Evolutionary conservation across 1,284 basidiomycete species (phyloP).

Genomic region (Xanthoconium separans): DNA sequence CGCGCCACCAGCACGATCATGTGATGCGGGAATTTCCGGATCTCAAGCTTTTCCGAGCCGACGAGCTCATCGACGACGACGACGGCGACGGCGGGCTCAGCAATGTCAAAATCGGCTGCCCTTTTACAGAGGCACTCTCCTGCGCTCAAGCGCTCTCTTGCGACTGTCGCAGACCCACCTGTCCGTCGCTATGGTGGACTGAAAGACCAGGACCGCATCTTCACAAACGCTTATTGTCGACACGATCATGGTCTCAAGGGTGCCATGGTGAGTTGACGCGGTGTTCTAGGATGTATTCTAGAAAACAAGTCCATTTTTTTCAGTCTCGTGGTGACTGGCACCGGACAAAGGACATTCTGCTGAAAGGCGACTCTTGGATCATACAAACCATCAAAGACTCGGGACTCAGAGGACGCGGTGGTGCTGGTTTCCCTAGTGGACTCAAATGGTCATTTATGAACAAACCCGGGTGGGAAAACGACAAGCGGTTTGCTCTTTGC

Average conservation of each 20-base stretch:
- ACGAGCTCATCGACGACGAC: conserved; percentile 2
- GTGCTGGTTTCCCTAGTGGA: conserved; percentile 96
- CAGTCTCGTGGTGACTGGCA: conserved; percentile 97
- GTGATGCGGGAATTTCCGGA: conserved; percentile 22
- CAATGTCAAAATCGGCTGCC: conserved; percentile 30
- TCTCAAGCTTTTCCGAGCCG: not conserved
- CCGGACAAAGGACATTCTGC: conserved; percentile 91
- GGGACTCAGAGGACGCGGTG: conserved; percentile 93
- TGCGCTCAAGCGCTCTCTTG: conserved; percentile 50
- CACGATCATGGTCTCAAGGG: conserved; percentile 91
- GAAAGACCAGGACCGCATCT: conserved; percentile 93
- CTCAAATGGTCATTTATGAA: conserved; percentile 99
- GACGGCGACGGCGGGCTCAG: conserved; percentile 13
- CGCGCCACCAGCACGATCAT: conserved; percentile 17
- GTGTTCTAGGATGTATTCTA: not conserved
- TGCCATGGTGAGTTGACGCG: conserved; percentile 57
- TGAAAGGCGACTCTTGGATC: conserved; percentile 97
- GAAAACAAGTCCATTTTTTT: not conserved
- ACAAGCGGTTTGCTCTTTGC: conserved; percentile 60
- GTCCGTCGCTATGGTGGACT: conserved; percentile 87
- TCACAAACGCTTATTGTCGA: conserved; percentile 82
- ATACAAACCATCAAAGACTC: conserved; percentile 97
- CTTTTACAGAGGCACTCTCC: conserved; percentile 19
- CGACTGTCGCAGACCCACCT: conserved; percentile 80
- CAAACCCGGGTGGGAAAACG: conserved; percentile 98